Evolutionary conservation across 2,329 filamentous ascomycete genomes (phyloP), one percentile per base, ranked within the genome.

Genomic region (Phyllachora maydis): DNA sequence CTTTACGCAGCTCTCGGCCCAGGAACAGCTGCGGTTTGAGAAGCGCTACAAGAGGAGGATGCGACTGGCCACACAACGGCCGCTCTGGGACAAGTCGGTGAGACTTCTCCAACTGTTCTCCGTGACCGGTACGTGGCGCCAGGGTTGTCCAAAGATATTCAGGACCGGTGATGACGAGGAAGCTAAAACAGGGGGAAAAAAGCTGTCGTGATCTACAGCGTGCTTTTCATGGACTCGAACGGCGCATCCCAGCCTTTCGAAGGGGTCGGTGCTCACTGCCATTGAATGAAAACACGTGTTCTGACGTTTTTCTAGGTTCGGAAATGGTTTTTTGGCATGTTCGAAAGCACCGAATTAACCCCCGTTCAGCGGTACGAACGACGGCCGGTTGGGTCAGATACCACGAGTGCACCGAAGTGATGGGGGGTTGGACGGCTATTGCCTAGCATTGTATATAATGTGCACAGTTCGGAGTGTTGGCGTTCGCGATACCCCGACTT

Each of bases 1-100:
- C 45, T 76, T 85, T 46, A 50, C 57, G 31, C 62, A 65, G 40
- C 59, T 85, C 28, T 66, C 66, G 18, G 50, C 57, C 22, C 74
- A 75, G 44, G 67, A 82, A 39, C 71, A 83, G 46, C 74, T 83
- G 41, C 61, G 68, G 20, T 71, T 81, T 35, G 77, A 85, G 53
- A 69, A 75, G 43, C 71, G 74, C 40, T 83, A 74, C 49, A 75
- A 79, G 48, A 59, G 77, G 24, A 60, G 77, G 25, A 47, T 74
- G 14, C 56, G 59, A 28, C 46, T 76, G 16, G 32, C 34, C 64
- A 66, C 35, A 63, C 60, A 39, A 56, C 59, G 68, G 12, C 72
- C 73, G 6, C 44, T 47, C 22, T 78, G 70, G 68, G 58, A 62
- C 19, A 77, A 71, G 43, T 56, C 50, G 29, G 52, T 72, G 26